Evolutionary conservation across 495 filamentous ascomycete species (phyloP), one percentile per base, ranked within the genome.

Genomic region (Geopyxis carbonaria): DNA sequence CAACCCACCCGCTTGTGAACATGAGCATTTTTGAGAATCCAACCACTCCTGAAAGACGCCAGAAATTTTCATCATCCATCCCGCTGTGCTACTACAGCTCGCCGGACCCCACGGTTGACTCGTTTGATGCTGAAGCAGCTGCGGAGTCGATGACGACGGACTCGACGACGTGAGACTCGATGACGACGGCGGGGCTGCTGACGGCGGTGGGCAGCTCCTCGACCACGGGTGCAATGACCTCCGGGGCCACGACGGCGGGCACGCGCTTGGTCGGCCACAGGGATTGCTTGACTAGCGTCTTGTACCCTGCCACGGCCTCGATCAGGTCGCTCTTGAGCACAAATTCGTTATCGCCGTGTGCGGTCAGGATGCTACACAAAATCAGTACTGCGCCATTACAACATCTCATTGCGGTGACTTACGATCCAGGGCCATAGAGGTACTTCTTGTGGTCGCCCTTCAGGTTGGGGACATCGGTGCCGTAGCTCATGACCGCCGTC

Each of bases 391-490:
- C 22, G n/a, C n/a, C n/a, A n/a, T n/a, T n/a, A n/a, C n/a, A n/a
- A n/a, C n/a, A n/a, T n/a, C n/a, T n/a, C n/a, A 22, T n/a, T 7
- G 31, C 24, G 22, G 10, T 30, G 40, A 28, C 47, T 34, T 39
- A 50, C 47, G 64, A 80, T 0, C 87, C 87, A 0, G 82, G 85
- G 0, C 84, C 87, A 60, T 85, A 95, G 27, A 93, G 62, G 57
- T 93, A 95, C 37, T 75, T 68, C 59, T 77, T 80, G 34, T 87
- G 78, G 21, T 73, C 65, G 5, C 75, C 71, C 14, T 72, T 46
- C 30, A 95, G 53, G 42, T 82, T 75, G 1, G 81, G 79, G 22
- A 93, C 75, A 59, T 95, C 87, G 7, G 87, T 95, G 3, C 87
- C 87, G 53, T 94, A 95, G 44, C 91, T 92, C 2, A 82, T 81